Evolutionary conservation across 352 stramenopile species (phyloP).

Genomic region (Nothophytophthora sp.): DNA sequence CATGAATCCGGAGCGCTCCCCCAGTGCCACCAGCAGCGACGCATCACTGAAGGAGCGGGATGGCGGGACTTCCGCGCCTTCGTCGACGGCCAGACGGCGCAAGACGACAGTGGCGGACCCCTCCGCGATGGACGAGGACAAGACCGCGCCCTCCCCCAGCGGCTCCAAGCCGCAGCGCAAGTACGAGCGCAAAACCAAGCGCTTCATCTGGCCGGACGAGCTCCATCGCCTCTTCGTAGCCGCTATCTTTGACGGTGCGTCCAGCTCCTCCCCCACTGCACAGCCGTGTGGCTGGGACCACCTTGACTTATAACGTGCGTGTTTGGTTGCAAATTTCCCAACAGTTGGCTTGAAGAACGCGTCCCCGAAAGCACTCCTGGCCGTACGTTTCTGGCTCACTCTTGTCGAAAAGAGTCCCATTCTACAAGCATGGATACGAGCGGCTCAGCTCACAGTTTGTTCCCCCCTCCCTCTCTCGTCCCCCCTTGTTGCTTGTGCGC

Average conservation of each 20-base stretch:
- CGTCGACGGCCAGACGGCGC: constrained; percentile 12
- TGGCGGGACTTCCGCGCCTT: constrained; percentile 1
- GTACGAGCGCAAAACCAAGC: constrained; percentile 74
- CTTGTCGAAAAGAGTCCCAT: constrained; percentile 1
- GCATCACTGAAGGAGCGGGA: constrained; percentile 1
- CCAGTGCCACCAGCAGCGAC: constrained; percentile 4
- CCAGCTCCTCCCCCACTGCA: not conserved
- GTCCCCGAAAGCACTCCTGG: constrained; percentile 67
- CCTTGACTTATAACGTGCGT: not conserved
- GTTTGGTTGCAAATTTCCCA: constrained; percentile 5
- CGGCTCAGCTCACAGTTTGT: too few species aligned
- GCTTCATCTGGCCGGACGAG: constrained; percentile 83
- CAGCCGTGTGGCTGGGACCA: not conserved
- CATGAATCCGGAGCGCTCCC: constrained; percentile 8
- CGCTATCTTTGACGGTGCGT: constrained; percentile 81
- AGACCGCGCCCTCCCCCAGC: not conserved
- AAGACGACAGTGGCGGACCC: constrained; percentile 11
- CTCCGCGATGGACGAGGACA: not conserved
- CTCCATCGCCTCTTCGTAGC: constrained; percentile 80
- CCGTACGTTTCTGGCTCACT: constrained; percentile 28
- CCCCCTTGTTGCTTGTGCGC: constrained; percentile 1
- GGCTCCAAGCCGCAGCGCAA: constrained; percentile 42
- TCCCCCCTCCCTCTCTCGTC: not conserved
- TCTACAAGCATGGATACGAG: too few species aligned
- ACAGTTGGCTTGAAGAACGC: constrained; percentile 82